These are phyloP conservation scores for Zizania latifolia DNA, from an alignment of 176 grass and related monocot species.

Conservation along the genomic window DNA sequence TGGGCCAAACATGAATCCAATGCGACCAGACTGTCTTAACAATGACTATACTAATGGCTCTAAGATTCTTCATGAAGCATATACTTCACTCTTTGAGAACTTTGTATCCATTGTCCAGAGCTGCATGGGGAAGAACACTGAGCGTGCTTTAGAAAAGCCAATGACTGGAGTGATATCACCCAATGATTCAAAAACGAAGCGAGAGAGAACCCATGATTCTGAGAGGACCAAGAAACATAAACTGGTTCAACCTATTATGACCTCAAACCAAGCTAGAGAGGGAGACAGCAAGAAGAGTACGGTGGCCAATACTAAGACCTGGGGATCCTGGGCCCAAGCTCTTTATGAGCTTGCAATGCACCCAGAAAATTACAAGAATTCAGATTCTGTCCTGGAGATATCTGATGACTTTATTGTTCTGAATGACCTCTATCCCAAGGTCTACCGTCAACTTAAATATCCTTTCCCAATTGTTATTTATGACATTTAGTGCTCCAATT, in stretches of 20 bases:
- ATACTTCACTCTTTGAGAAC: constrained; percentile 71
- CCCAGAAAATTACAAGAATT: constrained; percentile 56
- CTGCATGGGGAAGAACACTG: constrained; percentile 8
- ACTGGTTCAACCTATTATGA: constrained; percentile 10
- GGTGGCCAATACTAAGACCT: constrained; percentile 34
- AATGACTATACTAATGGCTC: constrained; percentile 80
- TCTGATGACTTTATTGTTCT: constrained; percentile 70
- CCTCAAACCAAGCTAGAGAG: constrained; percentile 20
- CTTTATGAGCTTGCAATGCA: constrained; percentile 64
- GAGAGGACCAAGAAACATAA: constrained; percentile 68
- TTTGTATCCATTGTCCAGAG: constrained; percentile 46
- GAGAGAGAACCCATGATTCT: constrained; percentile 21
- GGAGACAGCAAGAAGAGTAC: constrained; percentile 30
- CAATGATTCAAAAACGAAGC: constrained; percentile 48
- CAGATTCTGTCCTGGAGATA: constrained; percentile 50
- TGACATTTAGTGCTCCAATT: background rate
- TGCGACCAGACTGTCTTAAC: constrained; percentile 73
- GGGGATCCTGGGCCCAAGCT: constrained; percentile 76
- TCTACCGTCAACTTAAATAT: constrained; percentile 14
- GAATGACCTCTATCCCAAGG: constrained; percentile 82
- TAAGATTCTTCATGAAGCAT: constrained; percentile 73
- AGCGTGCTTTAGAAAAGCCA: constrained; percentile 21
- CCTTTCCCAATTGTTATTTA: background rate
- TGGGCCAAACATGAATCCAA: constrained; percentile 95
- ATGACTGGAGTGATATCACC: background rate